These are phyloP conservation scores for Auricularia sp. DNA, from an alignment of 768 basidiomycete genomes.

Conservation along the genomic window DNA sequence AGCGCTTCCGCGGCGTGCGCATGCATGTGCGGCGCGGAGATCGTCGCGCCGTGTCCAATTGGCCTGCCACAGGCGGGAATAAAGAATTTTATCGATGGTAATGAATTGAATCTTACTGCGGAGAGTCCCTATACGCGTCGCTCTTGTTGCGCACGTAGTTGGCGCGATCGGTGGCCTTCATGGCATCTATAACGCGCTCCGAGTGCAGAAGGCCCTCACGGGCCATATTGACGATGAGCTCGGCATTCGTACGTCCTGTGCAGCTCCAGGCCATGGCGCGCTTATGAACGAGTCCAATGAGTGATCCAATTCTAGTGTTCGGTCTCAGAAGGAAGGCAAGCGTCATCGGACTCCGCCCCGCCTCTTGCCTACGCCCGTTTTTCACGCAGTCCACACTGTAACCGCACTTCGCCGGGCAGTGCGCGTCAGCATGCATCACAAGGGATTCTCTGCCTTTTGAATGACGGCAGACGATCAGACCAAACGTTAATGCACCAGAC, in stretches of 20 bases:
- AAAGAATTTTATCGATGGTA: neutral
- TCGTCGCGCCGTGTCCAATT: constrained; percentile 83
- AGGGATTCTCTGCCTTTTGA: too few species aligned
- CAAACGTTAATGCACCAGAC: too few species aligned
- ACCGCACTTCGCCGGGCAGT: too few species aligned
- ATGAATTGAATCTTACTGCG: constrained; percentile 38
- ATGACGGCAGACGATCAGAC: too few species aligned
- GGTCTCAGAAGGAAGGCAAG: too few species aligned
- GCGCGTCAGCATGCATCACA: too few species aligned
- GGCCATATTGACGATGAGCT: constrained; percentile 63
- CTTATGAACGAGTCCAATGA: neutral
- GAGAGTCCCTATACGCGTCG: constrained; percentile 70
- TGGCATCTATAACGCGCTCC: constrained; percentile 51
- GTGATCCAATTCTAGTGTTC: too few species aligned
- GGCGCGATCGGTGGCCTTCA: constrained; percentile 58
- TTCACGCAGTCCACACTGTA: too few species aligned
- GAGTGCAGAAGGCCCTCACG: constrained; percentile 45
- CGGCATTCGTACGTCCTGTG: constrained; percentile 55
- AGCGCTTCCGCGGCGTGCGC: constrained; percentile 78
- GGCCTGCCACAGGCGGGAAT: constrained; percentile 29
- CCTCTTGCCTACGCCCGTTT: too few species aligned
- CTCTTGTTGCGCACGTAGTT: constrained; percentile 45
- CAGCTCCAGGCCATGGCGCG: constrained; percentile 73
- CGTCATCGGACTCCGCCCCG: too few species aligned
- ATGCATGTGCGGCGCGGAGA: constrained; percentile 97